Base-by-base conservation (phyloP, 495 filamentous ascomycete genomes). In the Talaromyces nanjingensis region DNA sequence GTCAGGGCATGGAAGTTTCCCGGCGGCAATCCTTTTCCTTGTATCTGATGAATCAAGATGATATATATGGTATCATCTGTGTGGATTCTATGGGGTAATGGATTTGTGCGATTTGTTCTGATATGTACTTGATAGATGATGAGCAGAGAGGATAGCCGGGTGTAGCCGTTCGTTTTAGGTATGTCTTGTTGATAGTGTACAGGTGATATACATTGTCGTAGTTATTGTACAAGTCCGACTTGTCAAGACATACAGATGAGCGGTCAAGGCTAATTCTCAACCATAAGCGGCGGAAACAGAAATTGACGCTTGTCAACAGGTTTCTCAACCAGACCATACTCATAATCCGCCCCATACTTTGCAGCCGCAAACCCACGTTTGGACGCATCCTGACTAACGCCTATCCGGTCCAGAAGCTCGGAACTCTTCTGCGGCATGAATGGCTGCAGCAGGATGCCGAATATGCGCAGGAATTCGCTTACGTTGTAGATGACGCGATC, bases 381-480 rank as follows among this genome's bases (percentile, higher is more conserved):
- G 52, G 68, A 67, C 47, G 70, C 64, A 60, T 76, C 67, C 49
- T 69, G 64, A 14, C 70, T 69, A 18, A 98, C 92, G 9, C 89
- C 87, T 4, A 98, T 77, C 68, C 84, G 81, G 70, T 97, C 90
- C 11, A 98, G 81, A 54, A 98, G 69, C 67, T 87, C 79, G 37
- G 75, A 72, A 54, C 90, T 81, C 73, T 93, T 96, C n/a, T 74
- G 79, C 3, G 94, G 94, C 82, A 98, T 92, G 70, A 89, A 92
- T 3, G 94, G 92, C 73, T 96, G 93, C 31, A 98, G 77, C 39
- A 98, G 76, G 62, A 98, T 97, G 8, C 87, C 91, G 3, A 77
- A 74, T 37, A 97, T 83, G 22, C 94, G 87, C 49, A 97, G 71
- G n/a, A 87, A 83, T 71, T 98, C 94, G 2, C 86, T 85, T 59